Evolutionary conservation across 2,329 filamentous ascomycete genomes (phyloP).

Genomic region (Trichoderma arundinaceum): DNA sequence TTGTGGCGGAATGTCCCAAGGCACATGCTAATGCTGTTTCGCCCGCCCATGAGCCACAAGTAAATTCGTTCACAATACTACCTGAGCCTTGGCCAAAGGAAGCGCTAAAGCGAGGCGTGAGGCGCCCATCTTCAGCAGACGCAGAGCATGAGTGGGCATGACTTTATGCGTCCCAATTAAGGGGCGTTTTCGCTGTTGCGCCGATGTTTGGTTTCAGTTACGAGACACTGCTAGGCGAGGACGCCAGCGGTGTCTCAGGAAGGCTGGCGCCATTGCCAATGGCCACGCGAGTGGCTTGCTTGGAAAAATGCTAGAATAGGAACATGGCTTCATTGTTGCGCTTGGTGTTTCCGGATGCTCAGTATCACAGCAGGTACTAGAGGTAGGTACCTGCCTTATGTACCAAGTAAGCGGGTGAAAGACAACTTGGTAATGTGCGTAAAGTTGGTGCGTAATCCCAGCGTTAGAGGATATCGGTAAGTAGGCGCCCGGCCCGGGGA

Average conservation of each 20-base stretch:
- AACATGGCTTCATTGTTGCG: too few relatives aligned
- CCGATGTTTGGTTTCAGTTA: constrained; percentile 27
- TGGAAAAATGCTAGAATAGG: constrained; percentile 10
- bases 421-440: neutral
- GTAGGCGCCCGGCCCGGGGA: neutral
- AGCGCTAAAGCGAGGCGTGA: constrained; percentile 1
- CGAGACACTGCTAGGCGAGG: constrained; percentile 6
- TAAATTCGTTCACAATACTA: neutral
- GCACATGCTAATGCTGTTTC: neutral
- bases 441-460: neutral
- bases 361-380: too few relatives aligned
- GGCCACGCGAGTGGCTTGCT: constrained; percentile 27
- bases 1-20: neutral
- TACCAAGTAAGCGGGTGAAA: too few relatives aligned
- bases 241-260: constrained; percentile 14
- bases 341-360: too few relatives aligned
- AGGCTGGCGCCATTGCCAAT: constrained; percentile 24
- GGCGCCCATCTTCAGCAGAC: neutral
- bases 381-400: too few relatives aligned
- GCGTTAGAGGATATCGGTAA: neutral
- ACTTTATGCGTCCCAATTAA: constrained; percentile 17
- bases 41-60: neutral
- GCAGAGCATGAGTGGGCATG: constrained; percentile 3
- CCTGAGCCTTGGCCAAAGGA: neutral
- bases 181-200: constrained; percentile 11